Evolutionary conservation across 768 basidiomycete species (phyloP), one percentile per base, ranked within the genome.

Genomic region (Auricularia sp.): DNA sequence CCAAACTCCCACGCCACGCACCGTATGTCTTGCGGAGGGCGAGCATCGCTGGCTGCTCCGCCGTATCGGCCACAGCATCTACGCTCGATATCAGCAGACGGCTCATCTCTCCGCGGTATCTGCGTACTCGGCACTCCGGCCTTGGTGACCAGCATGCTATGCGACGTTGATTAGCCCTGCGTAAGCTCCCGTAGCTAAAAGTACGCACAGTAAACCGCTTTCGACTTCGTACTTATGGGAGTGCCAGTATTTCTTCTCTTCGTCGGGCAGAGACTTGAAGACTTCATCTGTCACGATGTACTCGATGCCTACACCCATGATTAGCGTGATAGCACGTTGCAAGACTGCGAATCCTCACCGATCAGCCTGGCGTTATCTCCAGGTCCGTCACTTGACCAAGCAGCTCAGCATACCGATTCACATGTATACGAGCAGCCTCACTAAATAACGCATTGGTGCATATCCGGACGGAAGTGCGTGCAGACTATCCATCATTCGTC

Each of bases 231-330:
- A 80, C 67, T 81, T 78, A 67, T 83, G 83, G 14, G 79, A 81
- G 69, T 84, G 83, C 83, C 82, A 83, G 64, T 77, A 81, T 68
- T 73, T 77, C 69, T 80, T 78, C 73, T 82, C 81, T 33, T 81
- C 79, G 35, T 73, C 69, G 3, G 78, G 75, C 1, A 85, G 76
- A 1, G 69, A 68, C 54, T 71, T 66, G 70, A 82, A 83, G 16
- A 74, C 65, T 7, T 2, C 73, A 61, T 81, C 80, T 7, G 76
- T 74, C 14, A 83, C 73, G 63, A 83, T 76, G 67, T 84, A 84
- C 69, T 83, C 82, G 54, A 84, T 79, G 24, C 82, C 82, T 63
- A 84, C 82, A 83, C 71, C 51, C 79, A 75, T 3, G 82, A 82
- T 47, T 77, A 73, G 14, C 76, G 73, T 45, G 29, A 29, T 29